Percentiles rank a stretch among this genome's conserved stretches.
Evolutionary conservation across 2,329 filamentous ascomycete genomes (phyloP).

Genomic region (Sporothrix brasiliensis): DNA sequence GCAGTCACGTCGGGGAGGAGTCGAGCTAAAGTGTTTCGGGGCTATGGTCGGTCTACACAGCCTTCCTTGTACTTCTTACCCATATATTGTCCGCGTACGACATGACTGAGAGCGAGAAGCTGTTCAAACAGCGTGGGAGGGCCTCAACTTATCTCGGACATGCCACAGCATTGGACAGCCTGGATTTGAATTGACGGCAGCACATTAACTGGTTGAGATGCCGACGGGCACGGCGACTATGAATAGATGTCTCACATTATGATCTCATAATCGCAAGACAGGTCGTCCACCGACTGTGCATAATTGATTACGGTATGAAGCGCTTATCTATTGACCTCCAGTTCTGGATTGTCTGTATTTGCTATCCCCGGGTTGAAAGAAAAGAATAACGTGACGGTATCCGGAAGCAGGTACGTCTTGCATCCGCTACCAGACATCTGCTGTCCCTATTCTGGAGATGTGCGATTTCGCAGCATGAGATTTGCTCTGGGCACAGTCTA

Average conservation of each 20-base stretch:
- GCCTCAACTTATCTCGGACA: constrained; percentile 8
- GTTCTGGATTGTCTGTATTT: neutral
- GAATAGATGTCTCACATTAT: neutral
- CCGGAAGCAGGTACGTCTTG: too few species aligned
- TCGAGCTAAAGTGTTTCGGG: neutral
- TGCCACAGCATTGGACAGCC: neutral
- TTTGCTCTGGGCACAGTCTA: too few species aligned
- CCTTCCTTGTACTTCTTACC: constrained; percentile 2
- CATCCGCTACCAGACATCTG: too few species aligned
- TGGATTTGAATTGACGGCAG: neutral
- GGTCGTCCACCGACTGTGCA: neutral
- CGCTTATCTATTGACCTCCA: neutral
- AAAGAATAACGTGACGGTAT: too few species aligned
- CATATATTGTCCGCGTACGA: neutral
- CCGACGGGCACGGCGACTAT: neutral
- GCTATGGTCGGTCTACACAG: neutral
- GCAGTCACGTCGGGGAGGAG: too few species aligned
- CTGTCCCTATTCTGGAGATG: too few species aligned
- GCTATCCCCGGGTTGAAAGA: too few species aligned
- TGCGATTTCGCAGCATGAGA: too few species aligned
- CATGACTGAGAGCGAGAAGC: too few species aligned
- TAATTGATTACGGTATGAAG: neutral
- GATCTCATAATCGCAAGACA: constrained; percentile 5
- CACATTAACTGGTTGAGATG: neutral
- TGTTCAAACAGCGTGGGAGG: neutral